Evolutionary conservation across 495 filamentous ascomycete species (phyloP), one percentile per base, ranked within the genome.

Genomic region (Emericellopsis terricola): DNA sequence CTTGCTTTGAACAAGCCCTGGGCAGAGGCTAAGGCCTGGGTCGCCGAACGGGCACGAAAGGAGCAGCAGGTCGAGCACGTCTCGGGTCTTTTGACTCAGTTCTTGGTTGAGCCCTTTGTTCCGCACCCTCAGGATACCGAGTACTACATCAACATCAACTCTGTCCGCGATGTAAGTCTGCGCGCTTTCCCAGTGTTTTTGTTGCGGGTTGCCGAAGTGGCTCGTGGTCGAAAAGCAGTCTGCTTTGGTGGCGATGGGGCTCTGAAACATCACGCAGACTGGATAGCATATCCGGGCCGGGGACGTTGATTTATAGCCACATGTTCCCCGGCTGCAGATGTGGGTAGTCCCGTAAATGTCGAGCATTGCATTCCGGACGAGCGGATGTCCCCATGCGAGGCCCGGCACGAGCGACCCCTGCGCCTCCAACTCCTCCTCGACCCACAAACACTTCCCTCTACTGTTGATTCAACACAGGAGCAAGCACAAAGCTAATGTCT

Each of bases 71-170:
- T 99, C 33, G 91, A 96, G 76, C 77, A 79, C 35, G 74, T 87
- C 36, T 73, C 80, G 32, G 89, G 89, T 55, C 69, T 80, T 42
- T 69, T 99, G 50, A 74, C 85, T 48, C 76, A 85, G 41, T 99
- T 99, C 73, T 70, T 99, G 28, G 87, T 99, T 41, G 89, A 99
- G 71, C 89, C 91, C 14, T 94, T 99, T 52, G 83, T 94, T 36
- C 89, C 91, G 38, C 89, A 99, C 62, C 79, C 84, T 36, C 60
- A 75, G 35, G 75, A 78, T 51, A 94, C 86, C 34, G 89, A 97
- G 55, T 94, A 94, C 65, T 99, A 99, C 61, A 92, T 99, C 63
- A 92, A 92, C 76, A 84, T 86, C 56, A 74, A 89, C 64, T 87
- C 79, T 41, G 78, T 85, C 45, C 73, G 80, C 69, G 79, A 84